phyloP scores from a whole-genome alignment of 2,329 filamentous ascomycete genomes.

The Aphanocladium album region DNA sequence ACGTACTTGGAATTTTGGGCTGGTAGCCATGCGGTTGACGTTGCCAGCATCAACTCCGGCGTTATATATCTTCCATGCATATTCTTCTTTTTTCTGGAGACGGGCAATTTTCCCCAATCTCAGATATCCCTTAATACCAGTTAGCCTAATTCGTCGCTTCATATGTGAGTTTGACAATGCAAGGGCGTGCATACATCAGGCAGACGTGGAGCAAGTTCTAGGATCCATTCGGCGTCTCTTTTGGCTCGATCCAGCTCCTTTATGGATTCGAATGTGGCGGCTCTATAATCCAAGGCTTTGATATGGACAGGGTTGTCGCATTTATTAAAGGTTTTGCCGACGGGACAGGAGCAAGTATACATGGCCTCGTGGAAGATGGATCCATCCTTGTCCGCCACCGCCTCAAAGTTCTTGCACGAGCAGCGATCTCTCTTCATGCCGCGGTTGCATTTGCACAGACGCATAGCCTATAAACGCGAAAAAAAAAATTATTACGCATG shows the following conservation, averaged over 20 bases:
- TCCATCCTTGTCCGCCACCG: conserved; percentile 25
- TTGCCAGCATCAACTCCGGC: conserved; percentile 32
- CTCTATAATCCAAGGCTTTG: conserved; percentile 36
- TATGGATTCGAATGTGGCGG: conserved; percentile 36
- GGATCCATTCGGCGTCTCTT: conserved; percentile 38
- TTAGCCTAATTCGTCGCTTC: background rate
- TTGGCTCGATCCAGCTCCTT: conserved; percentile 32
- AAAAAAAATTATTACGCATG: background rate
- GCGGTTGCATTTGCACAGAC: conserved; percentile 29
- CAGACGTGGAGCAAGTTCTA: conserved; percentile 36
- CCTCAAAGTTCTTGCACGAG: conserved; percentile 35
- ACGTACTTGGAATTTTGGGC: conserved; percentile 30
- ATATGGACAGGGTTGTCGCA: conserved; percentile 34
- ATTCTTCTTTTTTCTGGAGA: conserved; percentile 31
- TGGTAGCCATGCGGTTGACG: conserved; percentile 22
- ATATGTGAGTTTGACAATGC: background rate
- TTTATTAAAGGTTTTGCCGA: conserved; percentile 33
- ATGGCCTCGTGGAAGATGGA: conserved; percentile 39
- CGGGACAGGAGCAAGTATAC: conserved; percentile 33
- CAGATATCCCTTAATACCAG: conserved; percentile 33
- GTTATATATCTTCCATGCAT: conserved; percentile 36
- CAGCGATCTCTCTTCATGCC: conserved; percentile 32
- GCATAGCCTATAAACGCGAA: conserved; percentile 28
- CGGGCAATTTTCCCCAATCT: conserved; percentile 36
- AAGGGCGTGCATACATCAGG: conserved; percentile 31